Evolutionary conservation across 352 stramenopile species (phyloP), one percentile per base, ranked within the genome.

Genomic region (Phytophthora nicotianae): DNA sequence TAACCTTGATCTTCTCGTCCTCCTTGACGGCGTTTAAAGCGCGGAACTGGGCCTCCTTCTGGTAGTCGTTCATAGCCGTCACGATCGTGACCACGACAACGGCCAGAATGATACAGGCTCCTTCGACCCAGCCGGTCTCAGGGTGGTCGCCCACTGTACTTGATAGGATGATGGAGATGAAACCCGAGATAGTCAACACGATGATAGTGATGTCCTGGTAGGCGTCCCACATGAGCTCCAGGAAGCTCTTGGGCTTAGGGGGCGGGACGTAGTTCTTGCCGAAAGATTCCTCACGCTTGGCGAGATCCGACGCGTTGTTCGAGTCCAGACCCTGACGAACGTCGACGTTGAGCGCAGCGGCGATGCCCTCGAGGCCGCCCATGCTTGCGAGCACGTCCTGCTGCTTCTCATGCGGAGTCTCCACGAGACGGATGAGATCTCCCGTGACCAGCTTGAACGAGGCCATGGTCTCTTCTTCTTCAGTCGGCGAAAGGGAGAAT

Each of bases 121-220:
- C 90, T 65, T 98, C 89, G 14, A 97, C 89, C 90, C 89, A 97
- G 3, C 66, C 79, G 8, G 77, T 87, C 46, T 82, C 69, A 7
- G 52, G 55, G 58, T 88, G 71, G n/a, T 86, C 67, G 27, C 81
- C 76, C 38, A 84, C 75, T 0, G 74, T 80, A 9, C 59, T 32
- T 14, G 85, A 81, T 20, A 96, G 62, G 24, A 95, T 70, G 47
- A 97, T 81, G 6, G 87, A 96, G 13, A 97, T 77, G 33, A 86
- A 52, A 7, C 89, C 87, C n/a, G 90, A 89, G 48, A 83, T 74
- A 32, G 91, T 95, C 51, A 98, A 66, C 17, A 98, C 86, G 24
- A 96, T 86, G 33, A 98, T 88, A 17, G 90, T 97, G 13, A 90
- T 83, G 68, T 98, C 92, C 49, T 97, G 81, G 61, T 95, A 90